phyloP scores from a whole-genome alignment of 345 rosid genomes.

The Gossypium thurberi region DNA sequence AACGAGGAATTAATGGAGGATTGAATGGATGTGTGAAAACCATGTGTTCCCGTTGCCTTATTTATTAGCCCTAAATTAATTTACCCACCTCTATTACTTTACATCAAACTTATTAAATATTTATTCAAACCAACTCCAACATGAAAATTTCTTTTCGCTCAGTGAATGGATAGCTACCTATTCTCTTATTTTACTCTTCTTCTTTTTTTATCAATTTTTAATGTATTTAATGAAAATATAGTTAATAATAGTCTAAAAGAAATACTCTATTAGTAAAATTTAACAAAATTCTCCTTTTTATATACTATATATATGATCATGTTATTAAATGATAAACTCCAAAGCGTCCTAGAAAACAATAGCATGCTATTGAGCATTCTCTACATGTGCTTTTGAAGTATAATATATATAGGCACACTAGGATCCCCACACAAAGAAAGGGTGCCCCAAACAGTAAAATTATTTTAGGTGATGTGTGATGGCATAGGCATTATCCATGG shows the following conservation, averaged over 20 bases:
- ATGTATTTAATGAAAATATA: no score
- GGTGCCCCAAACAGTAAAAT: constrained; percentile 1
- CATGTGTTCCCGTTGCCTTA: constrained; percentile 22
- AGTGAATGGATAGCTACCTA: no score
- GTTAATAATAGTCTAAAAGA: no score
- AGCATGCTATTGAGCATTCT: not conserved
- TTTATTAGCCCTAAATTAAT: not conserved
- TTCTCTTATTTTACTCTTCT: no score
- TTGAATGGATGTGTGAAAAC: constrained; percentile 19
- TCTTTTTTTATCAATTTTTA: no score
- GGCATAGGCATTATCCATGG: not conserved
- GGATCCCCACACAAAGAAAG: not conserved
- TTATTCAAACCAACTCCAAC: not conserved
- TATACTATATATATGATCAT: not conserved
- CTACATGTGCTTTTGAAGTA: not conserved
- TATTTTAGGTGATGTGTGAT: constrained; percentile 6
- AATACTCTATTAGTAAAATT: no score
- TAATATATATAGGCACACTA: no score
- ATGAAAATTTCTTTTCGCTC: not conserved
- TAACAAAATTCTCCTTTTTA: no score
- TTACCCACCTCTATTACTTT: not conserved
- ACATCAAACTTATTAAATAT: not conserved
- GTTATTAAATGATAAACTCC: no score
- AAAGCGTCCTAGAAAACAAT: not conserved
- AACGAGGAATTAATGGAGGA: constrained; percentile 34